Percentiles rank a stretch among this genome's conserved stretches.
Conservation (phyloP, 345 rosid genomes). For the Salix exigua region DNA sequence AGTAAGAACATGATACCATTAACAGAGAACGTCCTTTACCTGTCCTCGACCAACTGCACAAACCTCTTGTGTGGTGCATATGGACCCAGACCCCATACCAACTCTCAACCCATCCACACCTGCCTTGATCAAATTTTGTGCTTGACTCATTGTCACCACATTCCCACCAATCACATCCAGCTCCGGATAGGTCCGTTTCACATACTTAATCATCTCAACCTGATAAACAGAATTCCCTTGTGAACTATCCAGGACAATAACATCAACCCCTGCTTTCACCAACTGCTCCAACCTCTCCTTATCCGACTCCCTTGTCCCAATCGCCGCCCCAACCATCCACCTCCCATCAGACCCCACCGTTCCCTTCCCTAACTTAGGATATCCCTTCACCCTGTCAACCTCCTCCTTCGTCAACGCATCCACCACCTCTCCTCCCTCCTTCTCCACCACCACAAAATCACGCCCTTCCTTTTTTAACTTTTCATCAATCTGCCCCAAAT, state of each 20-base stretch:
- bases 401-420: constrained; percentile 66
- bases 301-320: constrained; percentile 77
- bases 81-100: constrained; percentile 96
- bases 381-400: constrained; percentile 64
- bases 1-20: background rate
- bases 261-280: constrained; percentile 66
- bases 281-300: constrained; percentile 75
- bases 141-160: constrained; percentile 80
- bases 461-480: constrained; percentile 36
- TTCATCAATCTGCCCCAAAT: constrained; percentile 46
- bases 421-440: constrained; percentile 50
- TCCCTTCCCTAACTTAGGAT: constrained; percentile 63
- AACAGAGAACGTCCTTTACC: constrained; percentile 37
- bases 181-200: constrained; percentile 59
- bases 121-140: constrained; percentile 74
- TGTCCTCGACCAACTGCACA: constrained; percentile 95
- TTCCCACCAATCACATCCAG: constrained; percentile 91
- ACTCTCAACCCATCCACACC: constrained; percentile 86
- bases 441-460: constrained; percentile 57
- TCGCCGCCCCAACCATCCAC: constrained; percentile 92
- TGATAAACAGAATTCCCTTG: constrained; percentile 89
- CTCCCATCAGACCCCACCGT: constrained; percentile 65
- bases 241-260: constrained; percentile 78
- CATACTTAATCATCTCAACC: constrained; percentile 78
- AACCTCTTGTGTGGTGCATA: constrained; percentile 95